A percentile compares a stretch with the other conserved stretches of the same genome.
These are phyloP conservation scores for Cercospora berteroae DNA, from an alignment of 2,329 filamentous ascomycete species.

Conservation along the genomic window DNA sequence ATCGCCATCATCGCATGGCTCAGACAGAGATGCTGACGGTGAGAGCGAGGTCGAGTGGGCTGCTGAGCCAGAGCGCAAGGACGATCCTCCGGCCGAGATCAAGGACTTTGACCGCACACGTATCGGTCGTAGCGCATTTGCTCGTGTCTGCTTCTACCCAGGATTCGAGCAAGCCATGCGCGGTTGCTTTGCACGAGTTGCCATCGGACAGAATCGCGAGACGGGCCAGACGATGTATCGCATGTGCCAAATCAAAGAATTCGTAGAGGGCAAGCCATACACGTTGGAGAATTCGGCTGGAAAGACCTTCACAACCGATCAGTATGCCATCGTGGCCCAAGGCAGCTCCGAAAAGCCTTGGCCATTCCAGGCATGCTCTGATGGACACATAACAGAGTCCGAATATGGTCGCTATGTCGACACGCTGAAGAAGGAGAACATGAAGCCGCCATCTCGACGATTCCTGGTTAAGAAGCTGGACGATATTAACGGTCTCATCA, in stretches of 20 bases:
- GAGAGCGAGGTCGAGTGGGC: slow-evolving; percentile 81
- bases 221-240: slow-evolving; percentile 78
- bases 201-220: slow-evolving; percentile 69
- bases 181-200: slow-evolving; percentile 82
- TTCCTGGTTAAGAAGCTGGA: slow-evolving; percentile 69
- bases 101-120: slow-evolving; percentile 81
- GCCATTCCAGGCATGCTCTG: slow-evolving; percentile 87
- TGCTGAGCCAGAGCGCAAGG: slow-evolving; percentile 52
- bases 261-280: slow-evolving; percentile 77
- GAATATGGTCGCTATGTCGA: slow-evolving; percentile 82
- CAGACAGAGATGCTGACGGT: slow-evolving; percentile 60
- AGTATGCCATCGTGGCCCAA: slow-evolving; percentile 77
- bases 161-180: slow-evolving; percentile 78
- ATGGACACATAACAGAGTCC: slow-evolving; percentile 71
- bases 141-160: slow-evolving; percentile 88
- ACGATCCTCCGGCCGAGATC: slow-evolving; percentile 67
- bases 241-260: slow-evolving; percentile 83
- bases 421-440: slow-evolving; percentile 68
- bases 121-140: slow-evolving; percentile 81
- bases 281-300: slow-evolving; percentile 72
- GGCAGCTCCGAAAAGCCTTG: slow-evolving; percentile 82
- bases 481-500: slow-evolving; percentile 76
- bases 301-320: slow-evolving; percentile 76
- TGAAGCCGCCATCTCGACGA: slow-evolving; percentile 71
- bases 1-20: slow-evolving; percentile 43